These are phyloP conservation scores for Pseudogymnoascus destructans DNA, from an alignment of 2,329 filamentous ascomycete species.

Conservation along the genomic window DNA sequence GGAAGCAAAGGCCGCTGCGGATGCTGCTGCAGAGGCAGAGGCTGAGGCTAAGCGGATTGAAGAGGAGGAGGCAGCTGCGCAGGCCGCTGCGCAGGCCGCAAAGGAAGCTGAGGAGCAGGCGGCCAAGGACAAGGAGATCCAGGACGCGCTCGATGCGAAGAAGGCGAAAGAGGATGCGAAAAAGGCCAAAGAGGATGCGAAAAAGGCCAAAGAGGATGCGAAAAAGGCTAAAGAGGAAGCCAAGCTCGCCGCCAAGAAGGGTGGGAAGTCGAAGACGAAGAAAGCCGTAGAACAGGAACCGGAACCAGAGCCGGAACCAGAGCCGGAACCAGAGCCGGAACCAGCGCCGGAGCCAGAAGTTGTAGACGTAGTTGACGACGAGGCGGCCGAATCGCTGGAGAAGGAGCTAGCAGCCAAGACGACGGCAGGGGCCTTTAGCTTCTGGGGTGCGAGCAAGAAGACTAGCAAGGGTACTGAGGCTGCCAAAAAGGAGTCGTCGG, in stretches of 20 bases:
- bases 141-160: constrained; percentile 27
- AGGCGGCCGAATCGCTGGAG: constrained; percentile 16
- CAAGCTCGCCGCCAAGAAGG: constrained; percentile 28
- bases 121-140: constrained; percentile 28
- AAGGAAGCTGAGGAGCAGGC: constrained; percentile 29
- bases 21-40: constrained; percentile 17
- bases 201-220: constrained; percentile 30
- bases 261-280: constrained; percentile 22
- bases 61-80: constrained; percentile 19
- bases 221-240: constrained; percentile 31
- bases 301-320: constrained; percentile 17
- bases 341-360: constrained; percentile 18
- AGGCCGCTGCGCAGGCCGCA: constrained; percentile 21
- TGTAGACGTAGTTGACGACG: constrained; percentile 18
- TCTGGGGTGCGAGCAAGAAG: constrained; percentile 43
- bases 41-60: constrained; percentile 25
- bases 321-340: constrained; percentile 19
- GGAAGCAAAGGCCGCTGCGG: constrained; percentile 14
- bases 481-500: constrained; percentile 27
- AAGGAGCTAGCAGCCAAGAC: constrained; percentile 9
- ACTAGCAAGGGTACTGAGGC: constrained; percentile 23
- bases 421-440: constrained; percentile 33
- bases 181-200: constrained; percentile 27
- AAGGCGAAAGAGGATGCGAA: constrained; percentile 31
- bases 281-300: constrained; percentile 19